A percentile compares a stretch with the other conserved stretches of the same genome.
phyloP scores from a whole-genome alignment of 176 grass and related monocot genomes.

The Hordeum vulgare region MorexV3_pseudomolecules_assembly NC_058519.1:625564413-625564912 shows the following conservation, averaged over 20 bases:
- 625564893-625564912: conserved; percentile 77
- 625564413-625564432: neutral
- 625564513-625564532: neutral
- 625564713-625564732: neutral
- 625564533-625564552: neutral
- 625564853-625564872: conserved; percentile 86
- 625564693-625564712: neutral
- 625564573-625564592: neutral
- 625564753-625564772: neutral
- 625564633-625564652: no score
- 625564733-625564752: neutral
- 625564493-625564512: neutral
- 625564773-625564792: neutral
- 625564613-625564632: no score
- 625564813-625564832: conserved; percentile 48
- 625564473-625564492: neutral
- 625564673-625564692: neutral
- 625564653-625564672: no score
- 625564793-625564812: conserved; percentile 23
- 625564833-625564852: conserved; percentile 83
- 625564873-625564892: conserved; percentile 66
- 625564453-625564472: neutral
- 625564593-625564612: neutral
- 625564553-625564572: neutral
- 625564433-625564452: neutral